Evolutionary conservation across 164 flowering plant genomes (phyloP), one percentile per base, ranked within the genome.

Genomic region (Warburgia ugandensis): DNA sequence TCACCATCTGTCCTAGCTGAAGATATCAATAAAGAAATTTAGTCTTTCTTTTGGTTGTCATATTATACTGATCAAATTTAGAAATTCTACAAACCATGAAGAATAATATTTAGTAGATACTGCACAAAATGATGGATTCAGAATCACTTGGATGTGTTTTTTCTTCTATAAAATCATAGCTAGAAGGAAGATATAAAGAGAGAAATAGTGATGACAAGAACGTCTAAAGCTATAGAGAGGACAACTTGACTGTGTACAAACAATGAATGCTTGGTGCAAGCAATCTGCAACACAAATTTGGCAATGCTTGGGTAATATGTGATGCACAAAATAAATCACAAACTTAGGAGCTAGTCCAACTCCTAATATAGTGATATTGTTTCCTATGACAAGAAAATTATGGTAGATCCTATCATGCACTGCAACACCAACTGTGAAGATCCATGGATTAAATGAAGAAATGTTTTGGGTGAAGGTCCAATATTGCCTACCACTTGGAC

Each of bases 401-500:
- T 61, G 55, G 55, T 92, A 92, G 6, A 57, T 57, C 65, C 99
- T 72, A 57, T 88, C 95, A 67, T 92, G 99, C 47, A 89, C 56
- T 12, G 95, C 80, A 56, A 96, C 94, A 59, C 99, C 99, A 61
- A 88, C 94, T 14, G 91, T 88, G 65, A 78, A 92, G 47, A 92
- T 92, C 99, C 99, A 92, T 46, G 99, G 99, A 54, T 96, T 92
- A 71, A 88, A 92, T 49, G 99, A 92, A 59, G 89, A 77, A 41
- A 92, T 63, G 67, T 96, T 92, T 70, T 84, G 36, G 94, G 86
- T 20, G 94, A 73, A 27, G 99, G 99, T 44, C 99, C 99, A 43
- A 96, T 92, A 53, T 92, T 92, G 5, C 99, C 99, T 21, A 96
- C 97, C 53, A 96, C 99, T 74, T 92, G 99, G 55, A 92, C 89